Conservation (phyloP, 371 early-diverging fungal species). For the Mortierella sp. region DNA sequence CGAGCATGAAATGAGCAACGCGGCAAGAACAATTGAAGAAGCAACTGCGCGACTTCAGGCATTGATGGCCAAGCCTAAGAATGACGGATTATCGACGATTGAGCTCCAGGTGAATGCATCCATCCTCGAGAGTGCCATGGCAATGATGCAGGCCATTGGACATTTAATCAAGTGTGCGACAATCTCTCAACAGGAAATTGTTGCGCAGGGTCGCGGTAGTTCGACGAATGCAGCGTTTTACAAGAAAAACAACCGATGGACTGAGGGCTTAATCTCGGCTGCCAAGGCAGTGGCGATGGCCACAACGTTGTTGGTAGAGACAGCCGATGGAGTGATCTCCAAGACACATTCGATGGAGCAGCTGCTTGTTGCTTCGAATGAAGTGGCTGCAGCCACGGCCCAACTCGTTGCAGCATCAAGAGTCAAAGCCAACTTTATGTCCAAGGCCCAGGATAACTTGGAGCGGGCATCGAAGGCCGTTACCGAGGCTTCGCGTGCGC, state of each 20-base stretch:
- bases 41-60: constrained; percentile 82
- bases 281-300: constrained; percentile 93
- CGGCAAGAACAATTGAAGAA: constrained; percentile 89
- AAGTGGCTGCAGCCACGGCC: constrained; percentile 92
- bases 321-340: constrained; percentile 91
- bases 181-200: constrained; percentile 93
- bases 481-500: constrained; percentile 83
- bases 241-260: constrained; percentile 98
- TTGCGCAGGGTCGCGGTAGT: constrained; percentile 85
- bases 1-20: constrained; percentile 90
- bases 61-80: constrained; percentile 75
- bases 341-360: constrained; percentile 90
- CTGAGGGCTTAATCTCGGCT: constrained; percentile 95
- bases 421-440: constrained; percentile 89
- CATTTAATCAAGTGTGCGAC: constrained; percentile 92
- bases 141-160: constrained; percentile 91
- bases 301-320: constrained; percentile 88
- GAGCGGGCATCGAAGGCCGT: constrained; percentile 92
- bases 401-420: constrained; percentile 94
- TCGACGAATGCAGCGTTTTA: constrained; percentile 88
- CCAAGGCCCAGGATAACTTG: constrained; percentile 87
- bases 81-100: constrained; percentile 69
- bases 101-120: constrained; percentile 89
- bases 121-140: constrained; percentile 86
- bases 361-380: constrained; percentile 92